Conservation (phyloP, 768 basidiomycete species). For the Russula griseocarnosa region DNA sequence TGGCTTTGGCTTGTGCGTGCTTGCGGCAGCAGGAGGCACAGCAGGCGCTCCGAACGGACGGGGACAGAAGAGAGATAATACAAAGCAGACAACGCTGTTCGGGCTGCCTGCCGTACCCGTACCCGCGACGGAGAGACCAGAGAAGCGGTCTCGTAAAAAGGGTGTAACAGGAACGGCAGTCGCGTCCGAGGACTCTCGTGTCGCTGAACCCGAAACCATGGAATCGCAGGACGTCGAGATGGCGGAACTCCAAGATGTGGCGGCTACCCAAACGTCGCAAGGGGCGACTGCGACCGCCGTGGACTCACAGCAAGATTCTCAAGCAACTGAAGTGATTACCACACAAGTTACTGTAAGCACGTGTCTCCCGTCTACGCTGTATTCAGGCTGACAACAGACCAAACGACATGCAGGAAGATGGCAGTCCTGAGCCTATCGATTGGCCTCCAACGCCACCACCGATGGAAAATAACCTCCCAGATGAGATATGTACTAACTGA, state of each 20-base stretch:
- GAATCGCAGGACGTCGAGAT: conserved; percentile 24
- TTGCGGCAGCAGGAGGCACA: too few species aligned
- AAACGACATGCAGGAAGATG: conserved; percentile 23
- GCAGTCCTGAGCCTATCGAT: conserved; percentile 37
- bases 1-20: neutral
- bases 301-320: conserved; percentile 28
- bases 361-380: neutral
- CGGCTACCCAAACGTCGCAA: conserved; percentile 13
- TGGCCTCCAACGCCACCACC: conserved; percentile 38
- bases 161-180: conserved; percentile 14
- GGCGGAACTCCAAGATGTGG: conserved; percentile 12
- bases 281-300: conserved; percentile 14
- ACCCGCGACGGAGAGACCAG: conserved; percentile 35
- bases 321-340: conserved; percentile 20
- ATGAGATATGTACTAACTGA: conserved; percentile 18
- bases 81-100: conserved; percentile 57
- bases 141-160: conserved; percentile 32
- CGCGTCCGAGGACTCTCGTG: conserved; percentile 25
- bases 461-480: conserved; percentile 17
- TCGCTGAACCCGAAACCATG: neutral
- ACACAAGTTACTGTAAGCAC: conserved; percentile 16
- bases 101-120: conserved; percentile 46
- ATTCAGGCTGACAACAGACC: neutral
- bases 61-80: conserved; percentile 43
- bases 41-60: conserved; percentile 35